Evolutionary conservation across 306 rosid genomes (phyloP).

Genomic region (Argentina anserina): DNA sequence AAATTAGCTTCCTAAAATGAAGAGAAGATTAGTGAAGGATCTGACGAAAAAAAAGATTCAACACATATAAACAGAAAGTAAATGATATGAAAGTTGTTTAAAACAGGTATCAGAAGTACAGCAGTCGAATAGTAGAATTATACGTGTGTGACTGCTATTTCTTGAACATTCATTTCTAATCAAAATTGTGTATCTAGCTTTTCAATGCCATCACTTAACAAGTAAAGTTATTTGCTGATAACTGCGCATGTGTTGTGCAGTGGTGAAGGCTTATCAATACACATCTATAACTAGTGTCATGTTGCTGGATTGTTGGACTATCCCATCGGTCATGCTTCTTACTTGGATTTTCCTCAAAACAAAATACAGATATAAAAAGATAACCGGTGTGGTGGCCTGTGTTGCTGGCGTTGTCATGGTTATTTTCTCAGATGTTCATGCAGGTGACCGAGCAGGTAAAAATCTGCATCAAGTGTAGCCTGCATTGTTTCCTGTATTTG

Average conservation of each 20-base stretch:
- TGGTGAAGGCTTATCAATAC: slow-evolving; percentile 97
- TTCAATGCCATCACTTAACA: neutral
- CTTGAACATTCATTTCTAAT: neutral
- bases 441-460: slow-evolving; percentile 78
- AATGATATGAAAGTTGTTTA: neutral
- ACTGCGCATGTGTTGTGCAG: slow-evolving; percentile 42
- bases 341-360: slow-evolving; percentile 97
- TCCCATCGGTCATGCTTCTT: slow-evolving; percentile 86
- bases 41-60: neutral
- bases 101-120: neutral
- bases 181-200: neutral
- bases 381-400: slow-evolving; percentile 74
- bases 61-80: neutral
- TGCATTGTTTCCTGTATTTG: neutral
- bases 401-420: slow-evolving; percentile 82
- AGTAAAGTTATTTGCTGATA: neutral
- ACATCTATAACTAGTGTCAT: slow-evolving; percentile 91
- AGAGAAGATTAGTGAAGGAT: neutral
- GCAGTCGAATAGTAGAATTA: neutral
- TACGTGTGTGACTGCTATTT: neutral
- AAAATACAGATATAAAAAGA: slow-evolving; percentile 66
- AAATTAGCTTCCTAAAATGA: neutral
- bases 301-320: slow-evolving; percentile 97
- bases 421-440: slow-evolving; percentile 89
- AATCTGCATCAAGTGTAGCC: neutral